phyloP scores from a whole-genome alignment of 2,329 filamentous ascomycete genomes.

The Stenocarpella maydis region DNA sequence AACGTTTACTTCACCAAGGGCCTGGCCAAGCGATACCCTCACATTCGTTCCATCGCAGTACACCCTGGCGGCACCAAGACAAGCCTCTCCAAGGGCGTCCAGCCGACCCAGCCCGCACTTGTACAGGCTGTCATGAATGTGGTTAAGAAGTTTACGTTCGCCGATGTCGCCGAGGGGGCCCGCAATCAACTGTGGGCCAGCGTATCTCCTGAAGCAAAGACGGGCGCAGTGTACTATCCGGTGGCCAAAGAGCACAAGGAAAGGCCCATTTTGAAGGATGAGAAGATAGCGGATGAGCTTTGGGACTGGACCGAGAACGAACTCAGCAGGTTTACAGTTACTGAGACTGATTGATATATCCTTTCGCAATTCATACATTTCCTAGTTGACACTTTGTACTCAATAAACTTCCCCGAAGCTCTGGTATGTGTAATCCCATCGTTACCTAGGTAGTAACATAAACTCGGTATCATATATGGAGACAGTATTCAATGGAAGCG shows the following conservation, averaged over 20 bases:
- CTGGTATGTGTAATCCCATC: too few species aligned
- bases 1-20: conserved; percentile 44
- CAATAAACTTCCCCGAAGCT: too few species aligned
- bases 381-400: too few species aligned
- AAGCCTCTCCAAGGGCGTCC: conserved; percentile 32
- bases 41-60: conserved; percentile 40
- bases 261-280: conserved; percentile 37
- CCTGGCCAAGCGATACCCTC: conserved; percentile 42
- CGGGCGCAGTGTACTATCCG: conserved; percentile 46
- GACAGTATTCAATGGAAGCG: too few species aligned
- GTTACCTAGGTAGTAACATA: too few species aligned
- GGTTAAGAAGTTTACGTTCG: background rate
- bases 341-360: background rate
- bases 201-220: conserved; percentile 44
- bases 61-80: conserved; percentile 40
- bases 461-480: too few species aligned
- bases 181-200: conserved; percentile 55
- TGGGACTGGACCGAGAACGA: conserved; percentile 47
- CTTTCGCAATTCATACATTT: too few species aligned
- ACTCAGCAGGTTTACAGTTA: conserved; percentile 29
- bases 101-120: background rate
- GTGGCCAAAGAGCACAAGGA: conserved; percentile 41
- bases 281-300: conserved; percentile 39
- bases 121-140: background rate
- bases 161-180: conserved; percentile 43